Conservation (phyloP, 2,329 filamentous ascomycete species). For the Mariannaea elegans region DNA sequence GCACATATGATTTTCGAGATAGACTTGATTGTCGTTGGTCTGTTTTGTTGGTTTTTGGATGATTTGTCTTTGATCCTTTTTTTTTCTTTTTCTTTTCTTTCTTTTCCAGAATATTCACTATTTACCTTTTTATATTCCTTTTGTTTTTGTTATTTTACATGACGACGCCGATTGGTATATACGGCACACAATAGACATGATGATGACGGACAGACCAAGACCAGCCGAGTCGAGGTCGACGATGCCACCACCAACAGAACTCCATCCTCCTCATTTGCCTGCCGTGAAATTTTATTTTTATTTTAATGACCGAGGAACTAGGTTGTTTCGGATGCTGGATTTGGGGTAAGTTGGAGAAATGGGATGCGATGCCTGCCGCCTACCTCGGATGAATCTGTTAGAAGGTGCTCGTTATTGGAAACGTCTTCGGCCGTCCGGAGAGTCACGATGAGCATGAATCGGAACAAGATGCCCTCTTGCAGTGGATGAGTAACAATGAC, state of each 20-base stretch:
- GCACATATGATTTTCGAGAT: conserved; percentile 33
- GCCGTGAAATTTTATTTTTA: conserved; percentile 24
- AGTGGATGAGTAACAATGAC: background rate
- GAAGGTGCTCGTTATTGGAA: background rate
- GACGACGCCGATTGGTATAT: conserved; percentile 16
- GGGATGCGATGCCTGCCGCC: conserved; percentile 11
- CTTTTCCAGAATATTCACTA: conserved; percentile 23
- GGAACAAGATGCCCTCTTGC: background rate
- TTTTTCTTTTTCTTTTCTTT: conserved; percentile 13
- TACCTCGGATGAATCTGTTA: conserved; percentile 13
- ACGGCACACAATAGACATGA: conserved; percentile 37
- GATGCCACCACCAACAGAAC: conserved; percentile 35
- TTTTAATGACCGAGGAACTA: conserved; percentile 2
- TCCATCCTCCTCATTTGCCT: conserved; percentile 10
- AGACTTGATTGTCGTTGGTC: conserved; percentile 32
- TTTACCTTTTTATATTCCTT: conserved; percentile 15
- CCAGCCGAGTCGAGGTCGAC: conserved; percentile 37
- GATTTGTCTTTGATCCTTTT: conserved; percentile 23
- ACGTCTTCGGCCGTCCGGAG: conserved; percentile 19
- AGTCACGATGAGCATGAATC: background rate
- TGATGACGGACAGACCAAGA: conserved; percentile 36
- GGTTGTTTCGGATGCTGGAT: background rate
- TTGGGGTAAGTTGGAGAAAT: conserved; percentile 6
- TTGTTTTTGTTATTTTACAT: conserved; percentile 24
- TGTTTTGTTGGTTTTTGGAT: conserved; percentile 20